A percentile compares a stretch with the other conserved stretches of the same genome.
Evolutionary conservation across 2,329 filamentous ascomycete species (phyloP).

Genomic region (Epichloe gansuensis): DNA sequence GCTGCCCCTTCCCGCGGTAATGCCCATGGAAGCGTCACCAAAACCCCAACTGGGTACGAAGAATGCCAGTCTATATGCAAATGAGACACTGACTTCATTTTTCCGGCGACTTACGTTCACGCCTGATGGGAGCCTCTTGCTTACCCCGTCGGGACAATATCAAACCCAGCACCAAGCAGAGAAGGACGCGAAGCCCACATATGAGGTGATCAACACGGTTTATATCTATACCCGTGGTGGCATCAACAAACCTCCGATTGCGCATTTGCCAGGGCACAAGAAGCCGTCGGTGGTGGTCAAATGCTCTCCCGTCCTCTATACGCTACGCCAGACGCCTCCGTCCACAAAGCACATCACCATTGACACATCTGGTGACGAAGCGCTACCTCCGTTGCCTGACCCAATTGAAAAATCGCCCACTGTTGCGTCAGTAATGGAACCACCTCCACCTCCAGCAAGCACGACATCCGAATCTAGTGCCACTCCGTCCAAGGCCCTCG

Average conservation of each 20-base stretch:
- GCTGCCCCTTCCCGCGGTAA: conserved; percentile 85
- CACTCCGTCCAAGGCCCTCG: conserved; percentile 38
- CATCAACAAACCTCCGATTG: conserved; percentile 90
- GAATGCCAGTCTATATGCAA: conserved; percentile 86
- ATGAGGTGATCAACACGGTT: conserved; percentile 90
- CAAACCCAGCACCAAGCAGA: conserved; percentile 60
- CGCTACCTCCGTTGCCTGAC: conserved; percentile 73
- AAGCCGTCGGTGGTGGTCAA: conserved; percentile 94
- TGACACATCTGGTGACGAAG: conserved; percentile 78
- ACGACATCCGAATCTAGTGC: conserved; percentile 33
- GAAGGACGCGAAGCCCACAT: conserved; percentile 57
- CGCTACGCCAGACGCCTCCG: conserved; percentile 53
- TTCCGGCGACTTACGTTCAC: conserved; percentile 90
- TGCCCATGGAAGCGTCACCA: conserved; percentile 83
- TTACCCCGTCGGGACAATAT: conserved; percentile 92
- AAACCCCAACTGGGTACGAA: conserved; percentile 61
- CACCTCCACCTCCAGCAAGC: conserved; percentile 53
- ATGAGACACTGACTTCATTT: conserved; percentile 94
- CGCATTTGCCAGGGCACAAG: conserved; percentile 91
- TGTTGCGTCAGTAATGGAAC: conserved; percentile 61
- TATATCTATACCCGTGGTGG: conserved; percentile 96
- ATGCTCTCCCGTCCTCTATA: conserved; percentile 85
- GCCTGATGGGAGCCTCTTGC: conserved; percentile 82
- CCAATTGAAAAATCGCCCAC: conserved; percentile 53
- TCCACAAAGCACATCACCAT: conserved; percentile 83